Percentiles rank a stretch among this genome's conserved stretches.
Conservation (phyloP, 768 basidiomycete species). For the Ramaria sp. region DNA sequence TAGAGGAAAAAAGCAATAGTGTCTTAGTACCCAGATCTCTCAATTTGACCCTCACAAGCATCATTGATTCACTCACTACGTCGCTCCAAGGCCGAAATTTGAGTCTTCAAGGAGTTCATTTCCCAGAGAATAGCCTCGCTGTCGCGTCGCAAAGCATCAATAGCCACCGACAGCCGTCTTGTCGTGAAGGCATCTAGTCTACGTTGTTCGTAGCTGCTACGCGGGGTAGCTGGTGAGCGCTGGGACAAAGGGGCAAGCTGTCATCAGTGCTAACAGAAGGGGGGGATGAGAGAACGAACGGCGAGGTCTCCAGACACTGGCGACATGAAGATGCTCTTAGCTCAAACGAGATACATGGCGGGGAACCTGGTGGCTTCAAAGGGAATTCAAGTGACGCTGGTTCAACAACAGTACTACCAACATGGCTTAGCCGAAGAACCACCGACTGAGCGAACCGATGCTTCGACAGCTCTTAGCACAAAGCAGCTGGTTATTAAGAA, state of each 20-base stretch:
- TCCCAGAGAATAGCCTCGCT: constrained; percentile 8
- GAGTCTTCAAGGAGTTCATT: constrained; percentile 7
- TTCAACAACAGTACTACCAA: constrained; percentile 7
- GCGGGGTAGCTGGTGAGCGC: background rate
- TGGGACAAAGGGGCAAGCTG: background rate
- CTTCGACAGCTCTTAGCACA: constrained; percentile 8
- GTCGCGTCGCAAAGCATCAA: constrained; percentile 8
- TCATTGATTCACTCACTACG: constrained; percentile 2
- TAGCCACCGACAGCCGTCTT: constrained; percentile 1
- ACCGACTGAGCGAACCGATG: constrained; percentile 5
- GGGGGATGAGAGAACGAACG: background rate
- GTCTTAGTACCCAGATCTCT: background rate
- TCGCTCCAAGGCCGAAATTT: constrained; percentile 3
- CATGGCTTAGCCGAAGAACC: constrained; percentile 6
- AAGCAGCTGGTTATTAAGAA: background rate
- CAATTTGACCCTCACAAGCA: background rate
- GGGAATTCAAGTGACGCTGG: background rate
- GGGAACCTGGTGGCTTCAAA: background rate
- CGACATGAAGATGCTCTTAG: background rate
- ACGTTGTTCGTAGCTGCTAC: background rate
- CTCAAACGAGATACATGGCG: constrained; percentile 2
- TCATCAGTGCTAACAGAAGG: background rate
- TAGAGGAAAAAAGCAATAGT: background rate
- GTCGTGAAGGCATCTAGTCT: background rate
- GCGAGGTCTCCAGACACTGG: constrained; percentile 1